A percentile compares a stretch with the other conserved stretches of the same genome.
These are phyloP conservation scores for Pythium dissimile DNA, from an alignment of 352 stramenopile genomes.

Conservation along the genomic window DNA sequence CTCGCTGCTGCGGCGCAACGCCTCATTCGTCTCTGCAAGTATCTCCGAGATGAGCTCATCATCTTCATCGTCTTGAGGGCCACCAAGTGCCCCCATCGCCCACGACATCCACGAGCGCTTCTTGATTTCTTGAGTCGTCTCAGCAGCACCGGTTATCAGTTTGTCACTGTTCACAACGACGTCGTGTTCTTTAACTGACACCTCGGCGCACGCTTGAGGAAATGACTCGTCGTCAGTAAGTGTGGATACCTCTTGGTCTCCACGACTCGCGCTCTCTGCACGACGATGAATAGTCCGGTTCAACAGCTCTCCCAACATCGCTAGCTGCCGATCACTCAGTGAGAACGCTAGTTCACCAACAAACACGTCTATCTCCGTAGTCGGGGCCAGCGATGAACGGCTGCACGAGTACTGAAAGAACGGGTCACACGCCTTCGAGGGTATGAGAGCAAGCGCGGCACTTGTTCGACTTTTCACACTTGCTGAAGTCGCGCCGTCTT, in stretches of 20 bases:
- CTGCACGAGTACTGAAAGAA: conserved; percentile 70
- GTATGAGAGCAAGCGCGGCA: conserved; percentile 19
- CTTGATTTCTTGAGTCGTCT: too few species aligned
- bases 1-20: conserved; percentile 30
- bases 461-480: conserved; percentile 12
- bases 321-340: conserved; percentile 74
- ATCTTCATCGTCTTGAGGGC: conserved; percentile 48
- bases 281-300: conserved; percentile 7
- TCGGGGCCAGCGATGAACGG: conserved; percentile 33
- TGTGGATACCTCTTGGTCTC: not conserved
- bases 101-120: conserved; percentile 58
- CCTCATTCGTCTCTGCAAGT: conserved; percentile 59
- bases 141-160: too few species aligned
- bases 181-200: too few species aligned
- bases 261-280: not conserved
- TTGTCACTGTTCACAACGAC: too few species aligned
- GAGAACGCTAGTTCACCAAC: conserved; percentile 72
- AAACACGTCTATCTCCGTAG: conserved; percentile 71
- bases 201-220: too few species aligned
- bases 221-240: not conserved
- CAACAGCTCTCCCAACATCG: conserved; percentile 71
- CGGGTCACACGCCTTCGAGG: conserved; percentile 52
- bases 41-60: conserved; percentile 68
- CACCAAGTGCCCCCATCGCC: conserved; percentile 61
- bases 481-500: conserved; percentile 13